Base-by-base conservation (phyloP, 257 asterid species). In the Solanum dulcamara region DNA sequence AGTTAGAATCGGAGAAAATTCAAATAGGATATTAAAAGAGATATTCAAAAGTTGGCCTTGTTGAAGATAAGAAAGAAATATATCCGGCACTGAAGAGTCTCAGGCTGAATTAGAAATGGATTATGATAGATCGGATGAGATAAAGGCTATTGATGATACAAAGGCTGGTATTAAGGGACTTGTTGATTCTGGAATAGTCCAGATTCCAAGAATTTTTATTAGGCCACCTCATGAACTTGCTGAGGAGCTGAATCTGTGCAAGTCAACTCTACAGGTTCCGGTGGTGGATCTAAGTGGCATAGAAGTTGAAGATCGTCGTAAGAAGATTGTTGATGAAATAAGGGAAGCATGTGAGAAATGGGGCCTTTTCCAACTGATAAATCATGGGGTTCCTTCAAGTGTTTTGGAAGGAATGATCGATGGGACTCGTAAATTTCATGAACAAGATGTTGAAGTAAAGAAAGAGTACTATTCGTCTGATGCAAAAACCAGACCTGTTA, bases 301-400 rank as follows among this genome's bases (percentile, higher is more conserved):
- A n/a, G 86, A 37, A 28, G 50, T 62, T 7, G 87, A 51, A 9
- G 89, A 86, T 28, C 74, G 17, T 10, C 89, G 84, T 10, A 66
- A 81, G 86, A 80, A 66, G 28, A 64, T 92, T 2, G 86, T 92
- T 0, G 57, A n/a, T 2, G 83, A 91, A 85, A 40, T 93, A 24
- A 85, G 60, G 74, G 37, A 13, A 10, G 97, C 97, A 7, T 92
- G 94, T 1, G 87, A 88, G 48, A 90, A 91, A 42, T 91, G 92
- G 91, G 98, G 96, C 7, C 83, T 92, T 50, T 94, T 95, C 86
- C 92, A 85, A 57, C 86, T 93, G 30, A 88, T 90, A 83, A 93
- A 95, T 84, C 98, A 94, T 83, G 96, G 98, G 17, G 84, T 95
- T 26, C 88, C 89, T 3, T 10, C 0, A 46, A 79, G 83, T 15